Conservation (phyloP, 176 grass and related monocot species). For the Miscanthus lutarioriparius region DNA sequence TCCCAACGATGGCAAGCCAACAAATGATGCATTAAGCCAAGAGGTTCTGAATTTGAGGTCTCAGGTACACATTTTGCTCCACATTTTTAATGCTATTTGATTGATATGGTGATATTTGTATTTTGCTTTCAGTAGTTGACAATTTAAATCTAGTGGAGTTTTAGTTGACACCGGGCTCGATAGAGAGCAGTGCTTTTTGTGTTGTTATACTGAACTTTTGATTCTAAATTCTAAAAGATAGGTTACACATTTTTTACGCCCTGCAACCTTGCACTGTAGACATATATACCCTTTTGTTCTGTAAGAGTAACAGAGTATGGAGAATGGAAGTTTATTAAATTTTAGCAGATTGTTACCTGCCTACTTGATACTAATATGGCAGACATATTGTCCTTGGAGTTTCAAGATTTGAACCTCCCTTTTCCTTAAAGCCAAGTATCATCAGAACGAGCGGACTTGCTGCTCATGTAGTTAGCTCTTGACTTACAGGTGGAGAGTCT, state of each 20-base stretch:
- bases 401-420: not conserved
- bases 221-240: conserved; percentile 1
- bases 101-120: not conserved
- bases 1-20: conserved; percentile 40
- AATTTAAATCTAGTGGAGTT: not conserved
- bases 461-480: conserved; percentile 27
- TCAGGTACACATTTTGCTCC: conserved; percentile 56
- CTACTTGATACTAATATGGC: conserved; percentile 32
- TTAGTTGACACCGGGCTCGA: not conserved
- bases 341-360: not conserved
- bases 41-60: conserved; percentile 78
- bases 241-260: not conserved
- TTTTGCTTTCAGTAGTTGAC: not conserved
- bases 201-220: not conserved
- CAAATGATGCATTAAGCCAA: conserved; percentile 63
- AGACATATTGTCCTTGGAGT: not conserved
- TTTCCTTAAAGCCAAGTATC: conserved; percentile 8
- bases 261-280: not conserved
- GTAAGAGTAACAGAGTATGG: conserved; percentile 21
- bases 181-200: not conserved
- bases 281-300: conserved; percentile 7
- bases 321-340: conserved; percentile 13
- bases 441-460: conserved; percentile 4
- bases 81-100: not conserved
- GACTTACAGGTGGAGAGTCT: conserved; percentile 76